phyloP scores from a whole-genome alignment of 495 filamentous ascomycete species.

The Aspergillus indologenus region DNA sequence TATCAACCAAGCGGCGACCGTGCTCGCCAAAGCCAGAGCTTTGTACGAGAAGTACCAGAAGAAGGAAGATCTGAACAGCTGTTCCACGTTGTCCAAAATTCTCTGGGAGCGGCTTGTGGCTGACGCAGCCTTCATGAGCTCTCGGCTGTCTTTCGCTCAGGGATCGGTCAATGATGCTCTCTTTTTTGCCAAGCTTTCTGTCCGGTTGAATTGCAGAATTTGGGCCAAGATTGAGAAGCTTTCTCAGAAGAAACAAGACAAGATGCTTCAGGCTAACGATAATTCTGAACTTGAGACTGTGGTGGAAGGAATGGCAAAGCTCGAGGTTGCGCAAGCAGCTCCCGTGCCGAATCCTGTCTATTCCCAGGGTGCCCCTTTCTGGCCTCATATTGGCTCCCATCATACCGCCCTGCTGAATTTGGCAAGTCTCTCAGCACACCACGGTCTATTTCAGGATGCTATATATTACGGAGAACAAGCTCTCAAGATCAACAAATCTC shows the following conservation, averaged over 20 bases:
- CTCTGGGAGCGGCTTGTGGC: conserved; percentile 46
- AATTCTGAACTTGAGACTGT: conserved; percentile 40
- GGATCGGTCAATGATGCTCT: conserved; percentile 65
- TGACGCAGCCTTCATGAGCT: conserved; percentile 57
- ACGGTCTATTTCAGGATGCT: conserved; percentile 85
- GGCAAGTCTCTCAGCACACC: conserved; percentile 70
- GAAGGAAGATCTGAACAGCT: conserved; percentile 26
- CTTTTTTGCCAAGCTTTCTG: conserved; percentile 61
- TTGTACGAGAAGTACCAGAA: conserved; percentile 39
- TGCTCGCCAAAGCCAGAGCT: conserved; percentile 28
- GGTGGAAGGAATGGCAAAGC: conserved; percentile 42
- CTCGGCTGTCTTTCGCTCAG: conserved; percentile 59
- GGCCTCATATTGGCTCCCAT: conserved; percentile 71
- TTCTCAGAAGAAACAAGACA: conserved; percentile 36
- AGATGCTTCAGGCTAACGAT: conserved; percentile 16
- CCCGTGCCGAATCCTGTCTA: conserved; percentile 29
- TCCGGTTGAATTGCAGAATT: conserved; percentile 63
- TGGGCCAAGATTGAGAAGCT: conserved; percentile 66
- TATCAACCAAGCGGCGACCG: conserved; percentile 47
- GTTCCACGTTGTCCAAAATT: conserved; percentile 34
- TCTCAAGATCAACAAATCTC: conserved; percentile 68
- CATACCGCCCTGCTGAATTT: conserved; percentile 67
- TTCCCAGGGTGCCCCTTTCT: conserved; percentile 66
- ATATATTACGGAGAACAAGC: conserved; percentile 88
- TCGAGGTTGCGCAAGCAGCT: conserved; percentile 35